Conservation (phyloP, 2,329 filamentous ascomycete genomes). For the Akanthomyces uredinophilus region DNA sequence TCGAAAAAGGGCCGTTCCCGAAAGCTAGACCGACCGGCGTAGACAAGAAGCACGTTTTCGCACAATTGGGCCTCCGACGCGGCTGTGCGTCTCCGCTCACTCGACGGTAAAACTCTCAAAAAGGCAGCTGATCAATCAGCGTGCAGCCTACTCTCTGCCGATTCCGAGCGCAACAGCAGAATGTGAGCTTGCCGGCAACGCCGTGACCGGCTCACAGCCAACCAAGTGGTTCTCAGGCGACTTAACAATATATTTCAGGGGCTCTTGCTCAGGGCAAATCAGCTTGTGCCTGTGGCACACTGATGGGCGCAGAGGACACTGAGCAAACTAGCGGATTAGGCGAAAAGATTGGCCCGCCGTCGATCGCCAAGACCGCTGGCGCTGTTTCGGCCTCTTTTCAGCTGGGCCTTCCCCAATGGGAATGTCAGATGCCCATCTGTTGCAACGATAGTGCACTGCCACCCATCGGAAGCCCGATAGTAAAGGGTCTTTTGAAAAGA, state of each 20-base stretch:
- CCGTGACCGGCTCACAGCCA: too few species aligned
- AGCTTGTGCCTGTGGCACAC: too few species aligned
- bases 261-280: not conserved
- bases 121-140: not conserved
- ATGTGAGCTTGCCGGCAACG: too few species aligned
- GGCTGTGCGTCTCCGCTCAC: not conserved
- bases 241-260: not conserved
- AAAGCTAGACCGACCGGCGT: slow-evolving; percentile 5
- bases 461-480: not conserved
- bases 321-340: not conserved
- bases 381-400: not conserved
- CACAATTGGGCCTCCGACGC: slow-evolving; percentile 3
- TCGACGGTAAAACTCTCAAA: not conserved
- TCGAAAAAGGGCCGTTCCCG: not conserved
- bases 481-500: not conserved
- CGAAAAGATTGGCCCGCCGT: slow-evolving; percentile 2
- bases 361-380: slow-evolving; percentile 5
- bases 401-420: not conserved
- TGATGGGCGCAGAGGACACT: too few species aligned
- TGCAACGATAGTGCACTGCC: not conserved
- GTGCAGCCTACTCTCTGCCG: too few species aligned
- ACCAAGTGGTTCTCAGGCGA: too few species aligned
- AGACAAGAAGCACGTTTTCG: slow-evolving; percentile 1
- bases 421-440: not conserved
- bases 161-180: too few species aligned